Evolutionary conservation across 257 asterid genomes (phyloP).

Genomic region (Mentha longifolia): DNA sequence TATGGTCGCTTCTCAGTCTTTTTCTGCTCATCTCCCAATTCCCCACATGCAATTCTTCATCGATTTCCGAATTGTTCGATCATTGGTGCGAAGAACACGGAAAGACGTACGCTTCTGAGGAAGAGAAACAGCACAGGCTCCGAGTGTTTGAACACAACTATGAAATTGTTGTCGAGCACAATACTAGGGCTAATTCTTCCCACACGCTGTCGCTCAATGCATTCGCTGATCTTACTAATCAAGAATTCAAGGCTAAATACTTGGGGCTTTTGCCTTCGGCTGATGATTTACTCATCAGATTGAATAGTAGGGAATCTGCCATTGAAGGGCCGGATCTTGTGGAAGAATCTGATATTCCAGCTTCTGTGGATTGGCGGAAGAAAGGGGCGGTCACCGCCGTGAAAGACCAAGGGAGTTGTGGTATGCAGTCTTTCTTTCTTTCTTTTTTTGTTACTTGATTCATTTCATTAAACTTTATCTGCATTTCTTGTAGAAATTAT

Average conservation of each 20-base stretch:
- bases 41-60: slow-evolving; percentile 49
- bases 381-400: slow-evolving; percentile 88
- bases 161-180: slow-evolving; percentile 54
- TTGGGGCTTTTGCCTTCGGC: slow-evolving; percentile 71
- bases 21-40: slow-evolving; percentile 42
- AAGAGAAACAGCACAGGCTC: slow-evolving; percentile 64
- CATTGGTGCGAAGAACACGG: slow-evolving; percentile 73
- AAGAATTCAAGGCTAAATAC: slow-evolving; percentile 72
- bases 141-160: slow-evolving; percentile 67
- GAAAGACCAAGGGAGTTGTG: slow-evolving; percentile 92
- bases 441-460: slow-evolving; percentile 5
- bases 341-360: slow-evolving; percentile 53
- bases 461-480: neutral
- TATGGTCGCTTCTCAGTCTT: slow-evolving; percentile 38
- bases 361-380: slow-evolving; percentile 83
- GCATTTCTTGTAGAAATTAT: slow-evolving; percentile 6
- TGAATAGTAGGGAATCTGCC: slow-evolving; percentile 47
- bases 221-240: slow-evolving; percentile 87
- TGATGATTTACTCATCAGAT: slow-evolving; percentile 51
- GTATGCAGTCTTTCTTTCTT: slow-evolving; percentile 40
- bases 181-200: slow-evolving; percentile 52
- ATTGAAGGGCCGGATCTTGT: slow-evolving; percentile 37
- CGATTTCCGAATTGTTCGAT: slow-evolving; percentile 65
- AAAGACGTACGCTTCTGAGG: slow-evolving; percentile 63
- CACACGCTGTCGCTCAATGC: slow-evolving; percentile 77